Evolutionary conservation across 331 rosid species (phyloP).

Genomic region (Cydonia oblonga): DNA sequence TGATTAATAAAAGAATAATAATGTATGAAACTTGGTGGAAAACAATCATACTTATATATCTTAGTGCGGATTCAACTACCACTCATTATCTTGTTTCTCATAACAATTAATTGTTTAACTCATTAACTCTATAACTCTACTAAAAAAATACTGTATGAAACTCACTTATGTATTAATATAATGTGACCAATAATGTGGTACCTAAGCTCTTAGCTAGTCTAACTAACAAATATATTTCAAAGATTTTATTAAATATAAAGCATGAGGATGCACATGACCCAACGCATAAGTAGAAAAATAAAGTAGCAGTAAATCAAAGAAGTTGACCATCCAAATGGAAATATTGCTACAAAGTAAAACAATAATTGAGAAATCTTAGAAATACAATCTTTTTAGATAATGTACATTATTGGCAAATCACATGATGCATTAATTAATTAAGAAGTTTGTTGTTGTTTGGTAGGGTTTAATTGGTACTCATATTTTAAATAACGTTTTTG

Average conservation of each 20-base stretch:
- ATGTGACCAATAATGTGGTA: background rate
- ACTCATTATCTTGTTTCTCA: no score
- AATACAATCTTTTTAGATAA: background rate
- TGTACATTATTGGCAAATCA: background rate
- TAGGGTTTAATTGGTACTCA: background rate
- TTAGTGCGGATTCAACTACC: no score
- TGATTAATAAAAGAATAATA: no score
- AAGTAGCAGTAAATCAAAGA: background rate
- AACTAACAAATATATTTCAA: no score
- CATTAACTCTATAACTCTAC: no score
- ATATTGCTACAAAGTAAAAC: background rate
- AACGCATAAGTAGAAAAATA: background rate
- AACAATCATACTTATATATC: no score
- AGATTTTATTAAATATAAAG: background rate
- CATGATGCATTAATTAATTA: background rate
- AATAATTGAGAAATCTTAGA: background rate
- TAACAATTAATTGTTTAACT: no score
- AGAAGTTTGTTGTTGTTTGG: background rate
- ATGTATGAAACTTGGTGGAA: background rate
- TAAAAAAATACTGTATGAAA: no score
- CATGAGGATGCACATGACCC: background rate
- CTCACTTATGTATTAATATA: background rate
- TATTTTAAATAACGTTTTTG: background rate
- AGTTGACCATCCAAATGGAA: background rate
- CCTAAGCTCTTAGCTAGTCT: no score